These are phyloP conservation scores for Penicillium psychrofluorescens DNA, from an alignment of 495 filamentous ascomycete species.

Conservation along the genomic window DNA sequence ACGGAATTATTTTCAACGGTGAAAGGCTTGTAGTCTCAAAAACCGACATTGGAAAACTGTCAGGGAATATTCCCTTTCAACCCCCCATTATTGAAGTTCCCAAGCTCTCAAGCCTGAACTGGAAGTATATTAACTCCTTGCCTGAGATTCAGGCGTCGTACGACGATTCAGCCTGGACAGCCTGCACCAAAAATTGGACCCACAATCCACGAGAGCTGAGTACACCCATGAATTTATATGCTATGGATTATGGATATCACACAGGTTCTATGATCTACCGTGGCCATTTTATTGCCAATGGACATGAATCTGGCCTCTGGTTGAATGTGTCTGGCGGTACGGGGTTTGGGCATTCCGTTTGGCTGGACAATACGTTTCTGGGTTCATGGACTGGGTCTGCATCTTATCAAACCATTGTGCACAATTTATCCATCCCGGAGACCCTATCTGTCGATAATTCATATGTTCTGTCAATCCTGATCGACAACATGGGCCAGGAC, in stretches of 20 bases:
- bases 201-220: slow-evolving; percentile 43
- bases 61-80: slow-evolving; percentile 33
- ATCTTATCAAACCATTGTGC: slow-evolving; percentile 3
- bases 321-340: slow-evolving; percentile 52
- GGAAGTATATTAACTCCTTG: slow-evolving; percentile 59
- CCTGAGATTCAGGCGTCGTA: slow-evolving; percentile 55
- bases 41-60: slow-evolving; percentile 26
- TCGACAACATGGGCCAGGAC: slow-evolving; percentile 63
- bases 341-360: slow-evolving; percentile 46
- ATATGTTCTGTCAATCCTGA: slow-evolving; percentile 55
- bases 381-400: slow-evolving; percentile 43
- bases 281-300: slow-evolving; percentile 57
- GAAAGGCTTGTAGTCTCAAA: slow-evolving; percentile 17
- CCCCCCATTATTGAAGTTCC: slow-evolving; percentile 43
- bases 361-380: slow-evolving; percentile 43
- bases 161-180: slow-evolving; percentile 53
- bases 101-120: slow-evolving; percentile 41
- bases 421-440: slow-evolving; percentile 2
- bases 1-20: slow-evolving; percentile 46
- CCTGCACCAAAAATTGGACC: slow-evolving; percentile 42
- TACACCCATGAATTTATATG: slow-evolving; percentile 54
- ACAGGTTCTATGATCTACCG: slow-evolving; percentile 56
- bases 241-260: slow-evolving; percentile 58
- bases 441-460: slow-evolving; percentile 42
- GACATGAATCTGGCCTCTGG: slow-evolving; percentile 44